A percentile compares a stretch with the other conserved stretches of the same genome.
These are phyloP conservation scores for Canna indica DNA, from an alignment of 176 grass and related monocot species.

Conservation along the genomic window DNA sequence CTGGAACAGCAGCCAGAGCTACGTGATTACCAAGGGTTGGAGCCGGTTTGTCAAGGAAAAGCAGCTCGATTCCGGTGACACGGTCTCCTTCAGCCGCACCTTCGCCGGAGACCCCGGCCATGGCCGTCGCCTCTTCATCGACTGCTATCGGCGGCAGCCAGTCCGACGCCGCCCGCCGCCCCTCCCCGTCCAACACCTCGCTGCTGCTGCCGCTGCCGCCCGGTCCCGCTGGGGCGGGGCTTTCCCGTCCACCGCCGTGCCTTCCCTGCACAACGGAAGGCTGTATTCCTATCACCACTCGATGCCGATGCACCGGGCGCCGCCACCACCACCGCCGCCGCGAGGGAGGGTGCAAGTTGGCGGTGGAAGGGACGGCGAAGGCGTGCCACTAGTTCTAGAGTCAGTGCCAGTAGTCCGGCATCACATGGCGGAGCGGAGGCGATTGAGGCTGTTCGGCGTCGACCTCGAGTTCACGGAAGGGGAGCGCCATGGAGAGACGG, in stretches of 20 bases:
- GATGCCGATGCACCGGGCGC: not conserved
- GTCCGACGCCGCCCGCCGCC: not conserved
- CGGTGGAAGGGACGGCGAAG: not conserved
- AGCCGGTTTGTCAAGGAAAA: conserved; percentile 98
- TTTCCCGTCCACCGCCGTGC: not conserved
- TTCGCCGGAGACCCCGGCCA: not conserved
- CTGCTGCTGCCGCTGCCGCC: not conserved
- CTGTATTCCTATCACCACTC: not conserved
- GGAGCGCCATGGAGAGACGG: too few relatives aligned
- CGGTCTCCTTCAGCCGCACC: conserved; percentile 52
- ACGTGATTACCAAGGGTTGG: conserved; percentile 99
- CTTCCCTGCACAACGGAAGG: not conserved
- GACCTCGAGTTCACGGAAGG: conserved; percentile 9
- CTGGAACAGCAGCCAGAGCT: conserved; percentile 99
- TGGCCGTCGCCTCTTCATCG: not conserved
- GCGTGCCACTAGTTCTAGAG: not conserved
- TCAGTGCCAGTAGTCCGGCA: not conserved
- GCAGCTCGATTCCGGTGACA: conserved; percentile 72
- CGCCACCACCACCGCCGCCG: not conserved
- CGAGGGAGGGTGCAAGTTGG: not conserved
- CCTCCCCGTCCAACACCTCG: not conserved
- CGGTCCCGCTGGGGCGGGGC: not conserved
- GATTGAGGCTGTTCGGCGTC: not conserved
- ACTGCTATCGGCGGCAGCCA: not conserved
- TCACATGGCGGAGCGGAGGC: not conserved